Percentiles rank a stretch among this genome's conserved stretches.
phyloP scores from a whole-genome alignment of 345 rosid genomes.

The Hibiscus trionum region DNA sequence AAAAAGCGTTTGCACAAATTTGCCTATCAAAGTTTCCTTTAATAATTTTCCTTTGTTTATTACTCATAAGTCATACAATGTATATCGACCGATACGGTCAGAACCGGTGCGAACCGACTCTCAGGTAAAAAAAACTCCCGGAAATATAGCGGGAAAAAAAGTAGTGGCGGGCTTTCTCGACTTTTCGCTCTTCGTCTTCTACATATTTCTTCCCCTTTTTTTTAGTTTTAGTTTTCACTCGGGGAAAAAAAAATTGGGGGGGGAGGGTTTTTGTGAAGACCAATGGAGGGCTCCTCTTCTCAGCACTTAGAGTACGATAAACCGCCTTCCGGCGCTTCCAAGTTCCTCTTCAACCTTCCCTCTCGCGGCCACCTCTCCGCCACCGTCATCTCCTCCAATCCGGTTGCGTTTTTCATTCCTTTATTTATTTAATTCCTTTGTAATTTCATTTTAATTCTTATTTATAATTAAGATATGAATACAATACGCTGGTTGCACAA shows the following conservation, averaged over 20 bases:
- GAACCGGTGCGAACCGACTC: too few species aligned
- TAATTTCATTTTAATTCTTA: too few species aligned
- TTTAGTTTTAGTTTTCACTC: too few species aligned
- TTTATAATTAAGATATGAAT: too few species aligned
- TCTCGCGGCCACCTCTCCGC: slow-evolving; percentile 81
- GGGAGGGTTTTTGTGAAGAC: slow-evolving; percentile 29
- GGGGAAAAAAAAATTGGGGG: not conserved
- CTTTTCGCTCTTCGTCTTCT: not conserved
- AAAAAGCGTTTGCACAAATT: too few species aligned
- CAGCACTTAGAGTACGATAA: slow-evolving; percentile 30
- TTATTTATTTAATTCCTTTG: not conserved
- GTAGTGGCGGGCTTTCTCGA: not conserved
- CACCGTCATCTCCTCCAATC: slow-evolving; percentile 57
- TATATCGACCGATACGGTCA: too few species aligned
- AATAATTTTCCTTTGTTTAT: too few species aligned
- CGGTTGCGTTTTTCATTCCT: slow-evolving; percentile 26
- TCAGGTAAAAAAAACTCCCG: not conserved
- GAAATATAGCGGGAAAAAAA: not conserved
- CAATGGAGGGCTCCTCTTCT: slow-evolving; percentile 58
- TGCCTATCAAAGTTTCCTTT: too few species aligned
- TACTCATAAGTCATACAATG: too few species aligned
- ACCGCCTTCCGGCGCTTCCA: slow-evolving; percentile 31
- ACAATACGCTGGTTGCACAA: too few species aligned
- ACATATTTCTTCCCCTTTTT: not conserved
- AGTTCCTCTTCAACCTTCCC: slow-evolving; percentile 67